Evolutionary conservation across 768 basidiomycete species (phyloP).

Genomic region (Cystofilobasidium ferigula): DNA sequence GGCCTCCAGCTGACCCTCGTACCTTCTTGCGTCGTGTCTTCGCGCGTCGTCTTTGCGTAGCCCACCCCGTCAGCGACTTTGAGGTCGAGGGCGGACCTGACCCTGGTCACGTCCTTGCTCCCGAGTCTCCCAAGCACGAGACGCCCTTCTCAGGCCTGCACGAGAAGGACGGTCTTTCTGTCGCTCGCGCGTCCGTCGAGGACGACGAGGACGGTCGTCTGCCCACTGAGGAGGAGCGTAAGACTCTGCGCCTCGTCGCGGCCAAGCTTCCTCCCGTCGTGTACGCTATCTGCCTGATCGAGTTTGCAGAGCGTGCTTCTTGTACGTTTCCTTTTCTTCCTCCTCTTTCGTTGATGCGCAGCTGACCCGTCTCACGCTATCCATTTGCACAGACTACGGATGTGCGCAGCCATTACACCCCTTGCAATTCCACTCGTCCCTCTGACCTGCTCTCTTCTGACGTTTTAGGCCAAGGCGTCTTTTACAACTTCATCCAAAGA

Average conservation of each 20-base stretch:
- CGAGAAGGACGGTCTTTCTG: neutral
- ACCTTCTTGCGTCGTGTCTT: too few species aligned
- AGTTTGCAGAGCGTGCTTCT: constrained; percentile 34
- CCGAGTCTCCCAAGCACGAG: neutral
- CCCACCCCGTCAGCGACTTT: neutral
- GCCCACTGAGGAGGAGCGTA: constrained; percentile 14
- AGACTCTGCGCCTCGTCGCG: constrained; percentile 21
- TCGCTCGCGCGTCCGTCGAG: neutral
- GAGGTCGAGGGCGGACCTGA: neutral
- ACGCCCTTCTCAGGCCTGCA: neutral
- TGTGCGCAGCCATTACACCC: too few species aligned
- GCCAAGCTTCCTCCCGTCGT: constrained; percentile 30
- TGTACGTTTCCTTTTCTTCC: neutral
- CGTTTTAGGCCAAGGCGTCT: too few species aligned
- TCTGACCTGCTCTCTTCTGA: too few species aligned
- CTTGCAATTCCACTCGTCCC: too few species aligned
- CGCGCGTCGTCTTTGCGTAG: too few species aligned
- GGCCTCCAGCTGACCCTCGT: too few species aligned
- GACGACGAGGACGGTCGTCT: constrained; percentile 7
- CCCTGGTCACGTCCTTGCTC: neutral
- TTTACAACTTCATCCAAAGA: constrained; percentile 14
- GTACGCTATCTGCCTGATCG: constrained; percentile 21
- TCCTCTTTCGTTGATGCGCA: too few species aligned
- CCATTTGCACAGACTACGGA: neutral
- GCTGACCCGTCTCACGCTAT: too few species aligned